phyloP scores from a whole-genome alignment of 768 basidiomycete species.

The Galerina marginata region DNA sequence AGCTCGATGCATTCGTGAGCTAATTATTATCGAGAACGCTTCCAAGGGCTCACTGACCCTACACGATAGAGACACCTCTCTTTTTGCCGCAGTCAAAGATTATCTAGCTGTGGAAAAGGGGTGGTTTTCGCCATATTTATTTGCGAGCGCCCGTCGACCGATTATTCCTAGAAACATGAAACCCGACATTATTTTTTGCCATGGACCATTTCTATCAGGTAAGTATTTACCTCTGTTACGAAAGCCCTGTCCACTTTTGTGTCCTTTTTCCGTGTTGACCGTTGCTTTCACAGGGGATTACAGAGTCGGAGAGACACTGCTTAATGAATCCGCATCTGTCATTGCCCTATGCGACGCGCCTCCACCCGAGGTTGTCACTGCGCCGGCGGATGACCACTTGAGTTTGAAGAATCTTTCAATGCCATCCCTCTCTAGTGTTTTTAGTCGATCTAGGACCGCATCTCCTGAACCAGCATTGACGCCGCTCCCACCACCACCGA shows the following conservation, averaged over 20 bases:
- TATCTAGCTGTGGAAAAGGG: conserved; percentile 69
- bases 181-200: conserved; percentile 69
- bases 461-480: conserved; percentile 54
- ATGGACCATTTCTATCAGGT: conserved; percentile 67
- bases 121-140: conserved; percentile 72
- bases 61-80: conserved; percentile 50
- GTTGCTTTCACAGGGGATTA: conserved; percentile 58
- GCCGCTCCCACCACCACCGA: conserved; percentile 43
- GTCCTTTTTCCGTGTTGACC: not conserved
- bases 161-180: conserved; percentile 66
- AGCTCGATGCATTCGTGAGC: conserved; percentile 62
- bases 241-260: no score
- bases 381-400: conserved; percentile 18
- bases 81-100: conserved; percentile 66
- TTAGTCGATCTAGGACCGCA: conserved; percentile 54
- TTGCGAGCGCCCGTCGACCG: conserved; percentile 63
- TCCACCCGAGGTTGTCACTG: conserved; percentile 24
- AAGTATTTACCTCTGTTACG: conserved; percentile 10
- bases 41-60: conserved; percentile 2
- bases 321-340: conserved; percentile 59
- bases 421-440: conserved; percentile 48
- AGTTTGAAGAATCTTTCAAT: conserved; percentile 32
- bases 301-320: conserved; percentile 58
- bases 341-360: conserved; percentile 49
- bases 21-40: not conserved